Evolutionary conservation across 805 yeast genomes (phyloP).

Genomic region (Starmerella bombi): DNA sequence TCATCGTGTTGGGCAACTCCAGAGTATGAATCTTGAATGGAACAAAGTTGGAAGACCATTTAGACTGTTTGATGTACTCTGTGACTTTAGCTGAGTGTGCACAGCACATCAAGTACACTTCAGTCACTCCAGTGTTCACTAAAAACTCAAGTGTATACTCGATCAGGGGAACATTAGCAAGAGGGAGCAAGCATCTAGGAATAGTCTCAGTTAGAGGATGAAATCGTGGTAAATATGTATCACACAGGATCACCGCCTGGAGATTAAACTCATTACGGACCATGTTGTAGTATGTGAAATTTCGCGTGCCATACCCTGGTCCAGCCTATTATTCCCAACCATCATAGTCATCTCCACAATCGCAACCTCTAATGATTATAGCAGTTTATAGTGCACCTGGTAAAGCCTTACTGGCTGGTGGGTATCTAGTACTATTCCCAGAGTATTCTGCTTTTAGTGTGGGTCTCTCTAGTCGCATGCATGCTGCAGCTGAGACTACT

Average conservation of each 20-base stretch:
- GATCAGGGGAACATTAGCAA: constrained; percentile 85
- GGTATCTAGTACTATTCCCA: constrained; percentile 79
- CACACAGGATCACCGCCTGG: constrained; percentile 91
- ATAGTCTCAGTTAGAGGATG: constrained; percentile 76
- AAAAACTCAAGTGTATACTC: constrained; percentile 91
- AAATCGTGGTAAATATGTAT: constrained; percentile 82
- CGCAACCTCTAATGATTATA: too few species aligned
- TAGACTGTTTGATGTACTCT: constrained; percentile 49
- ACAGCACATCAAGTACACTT: constrained; percentile 80
- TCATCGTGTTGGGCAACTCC: constrained; percentile 71
- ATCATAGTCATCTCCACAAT: too few species aligned
- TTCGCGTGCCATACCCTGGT: neutral
- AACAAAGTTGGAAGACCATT: constrained; percentile 38
- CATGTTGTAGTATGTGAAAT: constrained; percentile 3
- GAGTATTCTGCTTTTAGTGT: constrained; percentile 63
- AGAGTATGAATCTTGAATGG: constrained; percentile 74
- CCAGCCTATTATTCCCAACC: neutral
- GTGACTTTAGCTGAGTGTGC: constrained; percentile 83
- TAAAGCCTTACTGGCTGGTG: constrained; percentile 88
- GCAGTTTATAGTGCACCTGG: constrained; percentile 75
- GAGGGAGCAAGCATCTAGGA: constrained; percentile 84
- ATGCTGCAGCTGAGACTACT: constrained; percentile 39
- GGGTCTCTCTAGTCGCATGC: constrained; percentile 83
- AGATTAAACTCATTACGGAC: constrained; percentile 27
- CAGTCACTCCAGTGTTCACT: constrained; percentile 79